Evolutionary conservation across 192 early-diverging fungal genomes (phyloP).

Genomic region (Dimargaris xerosporica): DNA sequence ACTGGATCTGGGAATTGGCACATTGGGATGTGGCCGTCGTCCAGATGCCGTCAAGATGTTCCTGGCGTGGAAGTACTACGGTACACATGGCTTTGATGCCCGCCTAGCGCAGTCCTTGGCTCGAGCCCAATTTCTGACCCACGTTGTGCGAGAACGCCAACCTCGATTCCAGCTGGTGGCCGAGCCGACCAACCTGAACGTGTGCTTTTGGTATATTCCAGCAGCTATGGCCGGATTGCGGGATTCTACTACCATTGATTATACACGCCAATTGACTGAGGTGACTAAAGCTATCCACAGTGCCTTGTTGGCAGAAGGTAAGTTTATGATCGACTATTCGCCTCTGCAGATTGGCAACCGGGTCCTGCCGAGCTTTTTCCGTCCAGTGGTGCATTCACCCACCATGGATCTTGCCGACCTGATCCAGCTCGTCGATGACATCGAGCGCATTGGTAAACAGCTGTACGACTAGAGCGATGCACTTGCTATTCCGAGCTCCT

Average conservation of each 20-base stretch:
- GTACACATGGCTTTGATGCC: slow-evolving; percentile 35
- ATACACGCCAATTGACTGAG: slow-evolving; percentile 23
- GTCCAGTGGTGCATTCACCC: slow-evolving; percentile 55
- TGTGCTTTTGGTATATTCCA: slow-evolving; percentile 70
- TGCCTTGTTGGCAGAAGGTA: slow-evolving; percentile 27
- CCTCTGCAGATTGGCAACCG: slow-evolving; percentile 15
- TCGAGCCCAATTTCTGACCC: slow-evolving; percentile 31
- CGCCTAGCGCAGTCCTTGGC: slow-evolving; percentile 42
- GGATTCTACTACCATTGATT: slow-evolving; percentile 18
- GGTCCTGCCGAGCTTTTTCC: slow-evolving; percentile 44
- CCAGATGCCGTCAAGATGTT: slow-evolving; percentile 70
- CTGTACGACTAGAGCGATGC: no score
- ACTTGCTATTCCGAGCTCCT: no score
- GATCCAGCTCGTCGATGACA: slow-evolving; percentile 29
- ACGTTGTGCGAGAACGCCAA: slow-evolving; percentile 14
- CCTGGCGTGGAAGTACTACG: slow-evolving; percentile 61
- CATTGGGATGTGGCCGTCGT: slow-evolving; percentile 62
- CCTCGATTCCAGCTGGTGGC: slow-evolving; percentile 29
- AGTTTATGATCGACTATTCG: slow-evolving; percentile 60
- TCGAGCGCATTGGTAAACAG: slow-evolving; percentile 31
- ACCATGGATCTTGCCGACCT: slow-evolving; percentile 31
- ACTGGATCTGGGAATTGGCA: slow-evolving; percentile 60
- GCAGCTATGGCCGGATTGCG: slow-evolving; percentile 7
- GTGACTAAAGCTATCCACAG: slow-evolving; percentile 29
- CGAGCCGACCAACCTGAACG: slow-evolving; percentile 21